Base-by-base conservation (phyloP, 768 basidiomycete genomes). In the Russula compacta region DNA sequence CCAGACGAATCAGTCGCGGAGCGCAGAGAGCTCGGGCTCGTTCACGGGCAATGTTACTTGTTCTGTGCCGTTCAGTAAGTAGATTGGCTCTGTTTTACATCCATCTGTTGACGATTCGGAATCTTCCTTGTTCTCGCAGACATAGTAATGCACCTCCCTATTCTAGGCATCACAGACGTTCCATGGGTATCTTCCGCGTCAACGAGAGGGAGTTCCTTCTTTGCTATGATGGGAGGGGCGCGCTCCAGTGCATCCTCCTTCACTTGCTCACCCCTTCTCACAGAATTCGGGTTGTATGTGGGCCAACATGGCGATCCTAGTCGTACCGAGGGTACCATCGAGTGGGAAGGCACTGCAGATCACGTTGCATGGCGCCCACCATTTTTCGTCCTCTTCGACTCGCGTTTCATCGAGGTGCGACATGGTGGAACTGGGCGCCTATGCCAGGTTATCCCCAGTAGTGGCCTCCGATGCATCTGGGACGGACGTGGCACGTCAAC, bases 341-440 rank as follows among this genome's bases (percentile, higher is more conserved):
- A 98, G 72, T 98, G 93, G 92, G 95, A 98, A 72, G 92, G 93
- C 17, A 87, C 83, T 0, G 92, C 91, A 0, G 91, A 94, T 65
- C 85, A 84, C 36, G 91, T 91, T 21, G 92, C 92, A 2, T 85
- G 91, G 75, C 93, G 94, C 70, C 82, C 86, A 48, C 94, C 93
- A 1, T 93, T 93, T 68, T 77, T 98, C 50, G 78, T 95, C 46
- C 81, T 94, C 50, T 92, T 95, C 70, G 92, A 95, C 70, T 79
- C 83, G 10, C 86, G 89, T 3, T 95, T 97, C 75, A 89, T 97
- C 67, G 93, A 97, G 73, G 81, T 97, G 43, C 84, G 93, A 24
- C 87, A 93, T 71, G 80, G 92, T 64, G 82, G 85, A 65, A 89
- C 85, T 0, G 89, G 91, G 4, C 81, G 87, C 0, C 80, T 92